Evolutionary conservation across 257 asterid genomes (phyloP), one percentile per base, ranked within the genome.

Genomic region (Solanum piurae): DNA sequence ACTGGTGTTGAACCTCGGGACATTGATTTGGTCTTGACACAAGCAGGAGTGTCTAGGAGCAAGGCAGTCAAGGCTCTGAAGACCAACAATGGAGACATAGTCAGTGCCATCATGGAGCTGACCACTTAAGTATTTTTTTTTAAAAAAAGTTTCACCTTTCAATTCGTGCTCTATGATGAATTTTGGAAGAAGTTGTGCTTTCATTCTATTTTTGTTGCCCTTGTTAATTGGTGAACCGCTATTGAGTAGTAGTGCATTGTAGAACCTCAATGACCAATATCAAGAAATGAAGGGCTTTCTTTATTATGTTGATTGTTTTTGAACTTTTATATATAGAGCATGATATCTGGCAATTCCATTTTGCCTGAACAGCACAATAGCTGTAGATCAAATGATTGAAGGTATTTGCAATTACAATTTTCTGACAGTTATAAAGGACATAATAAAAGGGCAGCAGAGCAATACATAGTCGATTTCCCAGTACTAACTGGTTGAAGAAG

Each of bases 71-170:
- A 92, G 90, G 99, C 98, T 87, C 98, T 96, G 88, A 95, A 93
- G 93, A 74, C 93, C 83, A 92, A 94, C 89, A 36, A 14, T 87
- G 99, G 98, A 14, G 99, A 96, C 92, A 96, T 96, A 82, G 98
- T 96, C 72, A 92, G 97, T 87, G 99, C 99, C 49, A 95, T 96
- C 87, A 96, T 96, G 99, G 99, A 95, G 93, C 90, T 96, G 58
- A 96, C 98, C 40, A 93, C 93, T 80, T 95, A 83, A 91, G 42
- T 36, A 1, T 12, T 52, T 86, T 86, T 62, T 62, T 6, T 49
- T 52, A 1, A 18, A 3, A 0, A 16, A 3, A 3, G 10, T 27
- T 77, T 11, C 36, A 2, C 64, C 5, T 12, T 40, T 88, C 42
- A 34, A 37, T 83, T 62, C 18, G 46, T 86, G 86, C 86, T 18